Base-by-base conservation (phyloP, 805 yeast species). In the Lipomyces oligophaga region DNA sequence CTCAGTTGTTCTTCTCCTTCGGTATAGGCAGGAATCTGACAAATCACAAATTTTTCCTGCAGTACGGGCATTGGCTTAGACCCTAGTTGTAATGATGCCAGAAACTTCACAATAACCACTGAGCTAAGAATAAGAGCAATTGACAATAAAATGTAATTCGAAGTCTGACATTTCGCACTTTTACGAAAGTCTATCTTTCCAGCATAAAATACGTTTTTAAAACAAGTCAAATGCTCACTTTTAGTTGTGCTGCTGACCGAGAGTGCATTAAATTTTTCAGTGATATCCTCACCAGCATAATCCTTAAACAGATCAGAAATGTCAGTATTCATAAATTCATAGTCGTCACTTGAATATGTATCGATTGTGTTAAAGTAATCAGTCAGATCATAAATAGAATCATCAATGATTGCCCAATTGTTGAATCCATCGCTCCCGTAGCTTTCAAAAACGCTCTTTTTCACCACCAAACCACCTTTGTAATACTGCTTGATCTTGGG, bases 1-100 rank as follows among this genome's bases (percentile, higher is more conserved):
- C 83, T 69, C 43, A 78, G 58, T 34, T 76, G 79, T 11, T 66
- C 75, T 58, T 73, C 80, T 54, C 73, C 77, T 61, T 78, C 83
- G 19, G 82, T 78, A 57, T 78, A 78, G 49, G 67, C 69, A 2
- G 73, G 73, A 34, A 69, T 64, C 47, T 69, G 73, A 52, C 73
- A 70, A 1, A 69, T 58, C 20, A 69, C 73, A 55, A 66, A 70
- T 51, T 63, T 61, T 47, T 68, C 70, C 50, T 69, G 73, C 27
- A 59, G 58, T 1, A 63, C 52, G 1, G 73, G 73, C 53, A 60
- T 48, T 8, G 63, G 58, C 52, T 63, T 65, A 19, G 64, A 41
- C 1, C 72, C 71, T 42, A 69, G 63, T 27, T 69, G 58, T 8
- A 69, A 38, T 3, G 73, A 63, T 1, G 72, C 63, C 38, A 69